Base-by-base conservation (phyloP, 805 yeast genomes). In the Starmerella bombi region DNA sequence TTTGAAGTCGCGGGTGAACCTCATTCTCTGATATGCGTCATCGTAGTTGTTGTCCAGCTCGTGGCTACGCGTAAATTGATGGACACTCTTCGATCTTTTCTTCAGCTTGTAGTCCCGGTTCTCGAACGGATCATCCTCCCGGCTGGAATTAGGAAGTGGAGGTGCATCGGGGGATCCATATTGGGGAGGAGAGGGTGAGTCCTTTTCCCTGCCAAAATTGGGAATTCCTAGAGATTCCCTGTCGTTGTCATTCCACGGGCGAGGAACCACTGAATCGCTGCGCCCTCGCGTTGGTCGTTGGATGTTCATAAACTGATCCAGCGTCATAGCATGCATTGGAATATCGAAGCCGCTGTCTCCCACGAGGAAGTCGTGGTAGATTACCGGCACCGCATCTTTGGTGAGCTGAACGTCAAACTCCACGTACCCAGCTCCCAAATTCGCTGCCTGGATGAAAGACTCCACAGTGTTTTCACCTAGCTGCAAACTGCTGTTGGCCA, bases 331-430 rank as follows among this genome's bases (percentile, higher is more conserved):
- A 60, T 86, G 94, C 95, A 88, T 86, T 3, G 97, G 96, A 37
- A 86, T 79, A 62, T 88, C 97, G 37, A 82, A 84, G 15, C 97
- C 97, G 5, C 94, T 77, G 55, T 88, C 97, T 2, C 94, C 93
- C 37, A 88, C 95, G 32, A 83, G 59, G 56, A 88, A 88, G 57
- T 88, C 97, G 59, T 88, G 97, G 55, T 88, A 88, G 22, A 88
- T 80, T 5, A 88, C 97, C 2, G 97, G 96, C 9, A 83, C 76
- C 49, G 68, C 67, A 59, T 88, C 97, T 56, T 85, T 84, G 14
- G 97, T 88, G 50, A 88, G 65, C 57, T 88, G 97, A 34, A 88
- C 97, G 60, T 88, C 97, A 58, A 88, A 88, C 61, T 88, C 97
- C 38, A 88, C 96, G 55, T 88, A 88, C 2, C 93, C 79, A 1